Base-by-base conservation (phyloP, 208 protist species). In the Phytomonas serpens region DNA sequence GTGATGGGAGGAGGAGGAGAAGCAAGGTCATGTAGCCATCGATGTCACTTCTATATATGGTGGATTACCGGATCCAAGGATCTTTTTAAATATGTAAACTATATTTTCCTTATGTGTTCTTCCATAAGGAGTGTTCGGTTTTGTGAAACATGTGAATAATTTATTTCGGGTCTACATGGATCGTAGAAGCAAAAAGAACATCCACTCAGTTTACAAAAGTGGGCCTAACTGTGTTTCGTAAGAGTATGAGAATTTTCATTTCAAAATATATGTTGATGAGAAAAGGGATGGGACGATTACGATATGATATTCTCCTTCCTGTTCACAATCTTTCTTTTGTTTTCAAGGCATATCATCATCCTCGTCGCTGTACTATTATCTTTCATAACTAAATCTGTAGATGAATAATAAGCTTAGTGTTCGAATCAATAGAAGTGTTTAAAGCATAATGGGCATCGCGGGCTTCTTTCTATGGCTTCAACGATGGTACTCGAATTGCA, bases 381-480 rank as follows among this genome's bases (percentile, higher is more conserved):
- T 66, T 66, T 6, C 4, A 66, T 34, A 40, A 66, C 7, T 66
- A 27, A 32, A 13, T 27, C 31, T 66, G 31, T 38, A 66, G 33
- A 40, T 40, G 63, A 66, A n/a, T 34, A 57, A 27, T 27, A 27
- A 1, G 31, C 27, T 33, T 66, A 66, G 13, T 57, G 47, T 57
- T 57, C 47, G 11, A 3, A 57, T 27, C 47, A 27, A 27, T 57
- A 57, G 47, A 57, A 57, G 47, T 23, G 47, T 57, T 57, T 57
- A 57, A 57, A 57, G 19, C 47, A 29, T 66, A 68, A 97, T 97
- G 92, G 92, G 92, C 61, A 94, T 97, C 76, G 92, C 92, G 1
- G 92, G 92, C 31, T 97, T 97, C 52, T 97, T 90, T 70, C 61
- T 94, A 73, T 97, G 92, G 89, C 80, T 97, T 61, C 84, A 93